These are phyloP conservation scores for Nemania serpens DNA, from an alignment of 2,329 filamentous ascomycete species.

Conservation along the genomic window DNA sequence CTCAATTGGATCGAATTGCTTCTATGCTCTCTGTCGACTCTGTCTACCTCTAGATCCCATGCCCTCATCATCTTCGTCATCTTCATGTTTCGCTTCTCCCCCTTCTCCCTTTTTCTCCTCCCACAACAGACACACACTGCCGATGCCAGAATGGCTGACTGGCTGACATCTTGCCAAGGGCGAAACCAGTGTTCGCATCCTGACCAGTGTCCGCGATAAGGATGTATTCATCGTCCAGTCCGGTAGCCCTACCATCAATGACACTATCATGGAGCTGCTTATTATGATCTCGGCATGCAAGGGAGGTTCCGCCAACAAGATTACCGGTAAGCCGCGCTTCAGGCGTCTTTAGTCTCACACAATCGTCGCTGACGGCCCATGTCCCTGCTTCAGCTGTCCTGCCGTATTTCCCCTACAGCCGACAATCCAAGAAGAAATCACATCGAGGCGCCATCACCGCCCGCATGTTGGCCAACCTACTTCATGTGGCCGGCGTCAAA, in stretches of 20 bases:
- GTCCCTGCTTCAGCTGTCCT: constrained; percentile 67
- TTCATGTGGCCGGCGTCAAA: constrained; percentile 91
- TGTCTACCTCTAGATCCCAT: neutral
- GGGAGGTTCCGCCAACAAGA: constrained; percentile 93
- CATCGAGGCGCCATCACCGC: constrained; percentile 96
- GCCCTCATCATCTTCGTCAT: neutral
- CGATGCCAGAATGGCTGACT: constrained; percentile 27
- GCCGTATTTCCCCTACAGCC: constrained; percentile 98
- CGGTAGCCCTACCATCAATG: constrained; percentile 93
- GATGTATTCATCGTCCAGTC: constrained; percentile 99
- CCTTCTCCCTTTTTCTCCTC: neutral
- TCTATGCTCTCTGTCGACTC: neutral
- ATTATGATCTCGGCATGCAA: constrained; percentile 99
- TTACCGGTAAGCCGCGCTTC: constrained; percentile 73
- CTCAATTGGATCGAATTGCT: too few species aligned
- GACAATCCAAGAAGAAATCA: constrained; percentile 98
- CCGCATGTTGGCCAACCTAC: constrained; percentile 93
- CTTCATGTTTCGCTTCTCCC: neutral
- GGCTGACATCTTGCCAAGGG: constrained; percentile 52
- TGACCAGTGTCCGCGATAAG: constrained; percentile 87
- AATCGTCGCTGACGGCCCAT: constrained; percentile 17
- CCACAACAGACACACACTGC: neutral
- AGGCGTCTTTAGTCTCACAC: constrained; percentile 2
- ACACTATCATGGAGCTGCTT: constrained; percentile 98
- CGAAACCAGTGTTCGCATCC: constrained; percentile 71